phyloP scores from a whole-genome alignment of 1,284 basidiomycete species.

The Ceratobasidium sp. region DNA sequence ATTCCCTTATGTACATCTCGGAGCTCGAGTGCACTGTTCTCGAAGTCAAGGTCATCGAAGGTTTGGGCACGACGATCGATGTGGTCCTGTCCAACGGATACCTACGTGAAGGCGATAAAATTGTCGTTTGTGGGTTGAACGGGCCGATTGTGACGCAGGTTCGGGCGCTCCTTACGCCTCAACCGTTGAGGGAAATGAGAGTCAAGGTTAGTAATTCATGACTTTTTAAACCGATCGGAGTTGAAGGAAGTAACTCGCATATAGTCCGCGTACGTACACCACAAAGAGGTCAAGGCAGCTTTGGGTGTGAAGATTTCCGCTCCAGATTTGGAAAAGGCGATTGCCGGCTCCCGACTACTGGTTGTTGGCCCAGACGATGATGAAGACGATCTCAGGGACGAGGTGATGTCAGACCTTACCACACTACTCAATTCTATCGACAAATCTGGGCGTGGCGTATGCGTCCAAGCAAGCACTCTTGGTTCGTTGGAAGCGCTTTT shows the following conservation, averaged over 20 bases:
- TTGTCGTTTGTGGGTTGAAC: slow-evolving; percentile 97
- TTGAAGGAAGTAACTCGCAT: slow-evolving; percentile 2
- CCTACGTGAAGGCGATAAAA: slow-evolving; percentile 89
- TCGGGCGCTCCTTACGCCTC: slow-evolving; percentile 93
- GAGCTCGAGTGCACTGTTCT: slow-evolving; percentile 99
- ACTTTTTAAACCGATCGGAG: not conserved
- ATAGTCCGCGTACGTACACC: slow-evolving; percentile 94
- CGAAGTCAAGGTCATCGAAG: slow-evolving; percentile 99
- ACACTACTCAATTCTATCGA: slow-evolving; percentile 90
- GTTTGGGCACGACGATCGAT: slow-evolving; percentile 97
- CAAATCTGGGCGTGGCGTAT: slow-evolving; percentile 94
- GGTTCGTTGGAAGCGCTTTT: slow-evolving; percentile 97
- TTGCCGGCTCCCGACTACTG: slow-evolving; percentile 93
- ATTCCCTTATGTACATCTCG: slow-evolving; percentile 96
- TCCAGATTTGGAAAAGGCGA: slow-evolving; percentile 98
- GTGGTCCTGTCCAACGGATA: slow-evolving; percentile 97
- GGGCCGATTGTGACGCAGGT: slow-evolving; percentile 97
- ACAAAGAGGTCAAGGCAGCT: slow-evolving; percentile 98
- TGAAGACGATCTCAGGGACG: slow-evolving; percentile 50
- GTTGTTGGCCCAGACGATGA: slow-evolving; percentile 78
- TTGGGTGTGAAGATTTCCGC: slow-evolving; percentile 97
- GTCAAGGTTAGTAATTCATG: slow-evolving; percentile 86
- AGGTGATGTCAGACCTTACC: slow-evolving; percentile 76
- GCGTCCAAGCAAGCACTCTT: slow-evolving; percentile 96
- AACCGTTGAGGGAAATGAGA: slow-evolving; percentile 94